phyloP scores from a whole-genome alignment of 257 asterid genomes.

The Handroanthus guayacan region DNA sequence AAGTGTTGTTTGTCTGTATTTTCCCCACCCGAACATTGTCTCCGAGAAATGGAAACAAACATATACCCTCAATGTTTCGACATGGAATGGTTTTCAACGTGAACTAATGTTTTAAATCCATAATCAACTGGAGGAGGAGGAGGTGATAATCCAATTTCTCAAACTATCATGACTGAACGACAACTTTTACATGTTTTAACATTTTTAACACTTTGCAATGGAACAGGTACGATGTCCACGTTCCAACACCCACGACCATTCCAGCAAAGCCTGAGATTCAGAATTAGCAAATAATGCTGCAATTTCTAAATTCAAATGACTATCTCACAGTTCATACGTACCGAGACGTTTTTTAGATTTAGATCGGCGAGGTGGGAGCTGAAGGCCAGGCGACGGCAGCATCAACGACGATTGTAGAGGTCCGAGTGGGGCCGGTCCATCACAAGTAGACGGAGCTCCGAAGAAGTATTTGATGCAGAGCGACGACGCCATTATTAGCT shows the following conservation, averaged over 20 bases:
- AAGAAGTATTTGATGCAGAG: slow-evolving; percentile 51
- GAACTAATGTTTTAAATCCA: too few relatives aligned
- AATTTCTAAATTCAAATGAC: neutral
- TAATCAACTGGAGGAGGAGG: too few relatives aligned
- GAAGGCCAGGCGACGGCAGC: slow-evolving; percentile 43
- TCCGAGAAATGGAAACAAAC: too few relatives aligned
- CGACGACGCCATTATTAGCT: slow-evolving; percentile 53
- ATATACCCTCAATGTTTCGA: too few relatives aligned
- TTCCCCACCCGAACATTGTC: too few relatives aligned
- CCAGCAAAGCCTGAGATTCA: neutral
- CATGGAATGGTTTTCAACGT: too few relatives aligned
- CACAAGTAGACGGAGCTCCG: slow-evolving; percentile 53
- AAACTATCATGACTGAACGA: too few relatives aligned
- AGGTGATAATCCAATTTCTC: too few relatives aligned
- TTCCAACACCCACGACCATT: too few relatives aligned
- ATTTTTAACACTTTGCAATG: neutral
- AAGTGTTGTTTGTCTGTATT: too few relatives aligned
- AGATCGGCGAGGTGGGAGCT: slow-evolving; percentile 50
- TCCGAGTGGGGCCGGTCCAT: slow-evolving; percentile 48
- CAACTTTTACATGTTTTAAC: too few relatives aligned
- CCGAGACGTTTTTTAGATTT: slow-evolving; percentile 55
- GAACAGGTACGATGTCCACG: too few relatives aligned
- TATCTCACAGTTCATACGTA: neutral
- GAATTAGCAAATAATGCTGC: neutral
- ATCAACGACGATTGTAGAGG: slow-evolving; percentile 48